Evolutionary conservation across 768 basidiomycete genomes (phyloP).

Genomic region (Hortiboletus campestris): DNA sequence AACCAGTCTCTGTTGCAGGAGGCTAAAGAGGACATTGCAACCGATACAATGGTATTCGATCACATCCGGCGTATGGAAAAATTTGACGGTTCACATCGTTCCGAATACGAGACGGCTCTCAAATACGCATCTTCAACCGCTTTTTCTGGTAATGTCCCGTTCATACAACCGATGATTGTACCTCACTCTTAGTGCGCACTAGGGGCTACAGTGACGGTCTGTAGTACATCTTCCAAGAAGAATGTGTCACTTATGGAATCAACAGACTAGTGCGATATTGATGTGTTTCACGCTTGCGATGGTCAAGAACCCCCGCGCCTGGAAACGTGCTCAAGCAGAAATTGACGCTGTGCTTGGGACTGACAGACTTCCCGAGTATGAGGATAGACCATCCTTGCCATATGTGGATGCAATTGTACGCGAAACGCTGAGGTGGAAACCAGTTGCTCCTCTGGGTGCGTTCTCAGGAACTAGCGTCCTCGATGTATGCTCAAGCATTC

Average conservation of each 20-base stretch:
- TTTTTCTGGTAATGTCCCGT: neutral
- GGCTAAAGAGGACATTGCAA: neutral
- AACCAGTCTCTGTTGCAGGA: neutral
- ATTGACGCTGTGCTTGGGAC: constrained; percentile 6
- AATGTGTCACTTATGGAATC: neutral
- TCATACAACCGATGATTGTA: neutral
- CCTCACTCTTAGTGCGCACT: neutral
- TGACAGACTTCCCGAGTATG: constrained; percentile 1
- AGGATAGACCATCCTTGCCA: constrained; percentile 7
- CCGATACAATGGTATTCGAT: neutral
- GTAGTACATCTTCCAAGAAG: neutral
- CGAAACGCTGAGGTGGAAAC: constrained; percentile 7
- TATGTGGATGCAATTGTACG: constrained; percentile 8
- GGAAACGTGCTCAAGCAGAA: constrained; percentile 12
- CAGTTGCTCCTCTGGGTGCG: constrained; percentile 1
- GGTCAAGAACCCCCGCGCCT: constrained; percentile 9
- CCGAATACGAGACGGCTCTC: neutral
- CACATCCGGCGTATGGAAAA: neutral
- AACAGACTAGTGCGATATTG: neutral
- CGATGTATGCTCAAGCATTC: neutral
- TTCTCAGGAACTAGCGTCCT: neutral
- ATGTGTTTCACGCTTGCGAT: constrained; percentile 10
- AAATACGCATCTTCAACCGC: neutral
- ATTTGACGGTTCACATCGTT: neutral
- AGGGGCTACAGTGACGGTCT: neutral